Evolutionary conservation across 306 rosid species (phyloP).

Genomic region (Dryas drummondii): DNA sequence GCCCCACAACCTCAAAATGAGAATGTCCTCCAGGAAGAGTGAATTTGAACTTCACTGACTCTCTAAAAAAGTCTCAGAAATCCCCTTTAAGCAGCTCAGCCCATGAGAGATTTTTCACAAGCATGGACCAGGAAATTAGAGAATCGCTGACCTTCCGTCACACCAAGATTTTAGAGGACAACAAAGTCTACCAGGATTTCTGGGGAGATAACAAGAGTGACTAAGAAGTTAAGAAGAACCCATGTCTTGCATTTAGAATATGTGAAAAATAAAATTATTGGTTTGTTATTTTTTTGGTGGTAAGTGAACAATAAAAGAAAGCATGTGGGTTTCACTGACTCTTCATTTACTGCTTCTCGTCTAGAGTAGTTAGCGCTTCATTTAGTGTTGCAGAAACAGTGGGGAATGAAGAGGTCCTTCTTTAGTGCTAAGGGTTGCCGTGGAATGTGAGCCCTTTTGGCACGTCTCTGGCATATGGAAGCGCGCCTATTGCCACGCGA

Average conservation of each 20-base stretch:
- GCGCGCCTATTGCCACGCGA: neutral
- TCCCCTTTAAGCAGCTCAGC: slow-evolving; percentile 20
- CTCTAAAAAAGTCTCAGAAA: neutral
- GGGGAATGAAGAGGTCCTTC: slow-evolving; percentile 20
- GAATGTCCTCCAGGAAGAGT: neutral
- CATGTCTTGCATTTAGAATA: slow-evolving; percentile 14
- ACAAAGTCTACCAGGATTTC: slow-evolving; percentile 25
- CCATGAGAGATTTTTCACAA: neutral
- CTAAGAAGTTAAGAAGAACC: slow-evolving; percentile 11
- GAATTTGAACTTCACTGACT: neutral
- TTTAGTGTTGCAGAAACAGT: slow-evolving; percentile 17
- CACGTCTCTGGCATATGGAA: slow-evolving; percentile 17
- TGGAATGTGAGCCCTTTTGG: slow-evolving; percentile 48
- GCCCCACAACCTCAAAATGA: neutral
- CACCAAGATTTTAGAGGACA: slow-evolving; percentile 17
- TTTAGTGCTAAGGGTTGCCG: slow-evolving; percentile 27
- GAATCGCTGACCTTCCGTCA: slow-evolving; percentile 14
- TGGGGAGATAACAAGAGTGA: slow-evolving; percentile 20
- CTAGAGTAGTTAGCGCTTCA: slow-evolving; percentile 33
- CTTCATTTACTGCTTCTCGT: slow-evolving; percentile 1
- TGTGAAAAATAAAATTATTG: neutral
- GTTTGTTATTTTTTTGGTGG: neutral
- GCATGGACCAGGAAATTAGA: neutral
- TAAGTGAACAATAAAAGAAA: slow-evolving; percentile 26
- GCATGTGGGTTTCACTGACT: slow-evolving; percentile 32